Evolutionary conservation across 2,329 filamentous ascomycete species (phyloP), one percentile per base, ranked within the genome.

Genomic region (Paecilomyces niveus): DNA sequence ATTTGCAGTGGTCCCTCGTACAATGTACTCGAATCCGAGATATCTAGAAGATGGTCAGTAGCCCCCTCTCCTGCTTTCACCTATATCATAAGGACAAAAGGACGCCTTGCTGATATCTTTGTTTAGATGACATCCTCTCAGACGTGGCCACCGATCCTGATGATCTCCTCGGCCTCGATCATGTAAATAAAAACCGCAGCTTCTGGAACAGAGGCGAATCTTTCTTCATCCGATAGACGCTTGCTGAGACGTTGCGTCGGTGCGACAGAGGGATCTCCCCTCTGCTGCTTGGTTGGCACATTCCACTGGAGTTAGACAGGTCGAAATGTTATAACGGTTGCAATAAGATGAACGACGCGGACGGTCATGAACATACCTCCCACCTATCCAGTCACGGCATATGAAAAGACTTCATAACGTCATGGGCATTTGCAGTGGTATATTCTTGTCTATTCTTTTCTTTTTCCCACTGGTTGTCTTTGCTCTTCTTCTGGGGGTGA

Each of bases 1-100:
- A 75, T 97, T 99, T 79, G 89, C 92, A 6, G 76, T 96, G 32
- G 83, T 97, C 55, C 81, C 86, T 72, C 81, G 89, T 71, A 66
- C 76, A 65, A 82, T 85, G 55, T 95, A 90, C 74, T 86, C 89
- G 45, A 91, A 89, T 69, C 89, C 92, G 26, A 83, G 85, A 60
- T 95, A 95, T 76, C 80, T 99, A 53, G 86, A 88, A 65, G 94
- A 97, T 77, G 92, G 93, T 96, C 78, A 81, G 87, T 73, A 13
- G 26, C 21, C 18, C 22, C 8, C 33, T 54, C 15, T 54, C 9
- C 24, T 24, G 33, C 8, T 21, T 35, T 31, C 54, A 32, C n/a
- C 49, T n/a, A 15, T 10, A 22, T 35, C 15, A 8, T 21, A n/a
- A 7, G 26, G 3, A 7, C 26, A 29, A 29, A 18, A 45, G 39